These are phyloP conservation scores for Aphanomyces astaci DNA, from an alignment of 352 stramenopile species.

Conservation along the genomic window DNA sequence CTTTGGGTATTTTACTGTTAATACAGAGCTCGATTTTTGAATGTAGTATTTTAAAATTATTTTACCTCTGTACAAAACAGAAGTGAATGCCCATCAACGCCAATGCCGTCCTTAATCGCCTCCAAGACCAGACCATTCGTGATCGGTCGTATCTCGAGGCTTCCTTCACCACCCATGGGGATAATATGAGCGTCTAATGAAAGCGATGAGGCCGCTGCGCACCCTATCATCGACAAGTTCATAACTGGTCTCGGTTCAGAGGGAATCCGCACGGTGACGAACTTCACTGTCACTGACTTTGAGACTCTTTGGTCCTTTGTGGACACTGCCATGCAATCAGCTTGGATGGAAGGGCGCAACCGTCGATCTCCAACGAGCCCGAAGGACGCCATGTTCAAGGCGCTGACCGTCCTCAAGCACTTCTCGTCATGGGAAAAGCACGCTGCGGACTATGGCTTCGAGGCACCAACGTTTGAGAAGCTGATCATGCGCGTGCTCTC, in stretches of 20 bases:
- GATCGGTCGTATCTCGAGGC: too few relatives aligned
- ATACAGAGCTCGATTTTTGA: not conserved
- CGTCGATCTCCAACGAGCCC: not conserved
- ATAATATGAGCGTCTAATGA: too few relatives aligned
- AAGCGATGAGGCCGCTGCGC: too few relatives aligned
- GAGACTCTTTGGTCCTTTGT: slow-evolving; percentile 1
- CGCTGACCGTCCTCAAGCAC: slow-evolving; percentile 9
- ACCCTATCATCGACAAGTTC: not conserved
- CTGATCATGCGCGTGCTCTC: not conserved
- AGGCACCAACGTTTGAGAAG: not conserved
- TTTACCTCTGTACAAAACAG: not conserved
- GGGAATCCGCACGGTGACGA: not conserved
- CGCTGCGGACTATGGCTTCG: slow-evolving; percentile 4
- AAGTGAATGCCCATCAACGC: too few relatives aligned
- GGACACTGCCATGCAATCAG: not conserved
- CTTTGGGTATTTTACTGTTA: not conserved
- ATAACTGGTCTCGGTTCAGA: not conserved
- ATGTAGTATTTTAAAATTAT: not conserved
- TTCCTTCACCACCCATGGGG: too few relatives aligned
- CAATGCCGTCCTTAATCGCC: too few relatives aligned
- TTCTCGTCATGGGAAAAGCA: slow-evolving; percentile 5
- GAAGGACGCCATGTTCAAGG: slow-evolving; percentile 18
- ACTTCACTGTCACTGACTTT: slow-evolving; percentile 1
- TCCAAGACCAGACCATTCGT: too few relatives aligned
- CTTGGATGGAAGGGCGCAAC: not conserved